Evolutionary conservation across 345 rosid genomes (phyloP), one percentile per base, ranked within the genome.

Genomic region (Theobroma cacao): DNA sequence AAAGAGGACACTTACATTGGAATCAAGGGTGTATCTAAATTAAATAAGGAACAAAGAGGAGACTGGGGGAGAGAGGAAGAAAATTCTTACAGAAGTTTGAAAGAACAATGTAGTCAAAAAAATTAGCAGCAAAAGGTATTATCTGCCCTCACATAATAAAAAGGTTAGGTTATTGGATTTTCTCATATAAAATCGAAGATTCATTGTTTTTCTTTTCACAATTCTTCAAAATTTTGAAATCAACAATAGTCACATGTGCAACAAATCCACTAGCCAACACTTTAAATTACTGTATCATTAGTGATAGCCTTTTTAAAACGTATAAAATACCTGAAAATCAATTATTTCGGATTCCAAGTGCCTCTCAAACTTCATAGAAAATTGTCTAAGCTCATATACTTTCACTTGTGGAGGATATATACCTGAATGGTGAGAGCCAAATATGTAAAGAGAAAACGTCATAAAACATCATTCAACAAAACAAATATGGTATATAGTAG

Each of bases 341-440:
- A 93, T 78, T n/a, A 96, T 96, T 89, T 96, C 97, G 0, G 97
- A 89, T 40, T 81, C 96, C 47, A 95, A 81, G 82, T 92, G 98
- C 72, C 97, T 90, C 83, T 93, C 98, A 82, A 96, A 96, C 88
- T 96, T 96, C 92, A 96, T 53, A 1, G 94, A 84, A 17, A 89
- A 87, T 75, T 96, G 85, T 59, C 90, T 85, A 24, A 92, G 88
- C 84, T 94, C 97, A 36, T 92, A 94, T 48, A 94, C 99, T 87
- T 96, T 91, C 50, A 94, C 84, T 76, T 94, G 98, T 24, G 98
- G 99, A 26, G 97, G 99, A 79, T 94, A 89, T 82, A 92, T 89
- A n/a, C n/a, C n/a, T n/a, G n/a, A n/a, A n/a, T n/a, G n/a, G n/a
- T n/a, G n/a, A n/a, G n/a, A n/a, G n/a, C n/a, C n/a, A n/a, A n/a